Percentiles rank a stretch among this genome's conserved stretches.
phyloP scores from a whole-genome alignment of 1,284 basidiomycete genomes.

The Pterula multifida region DNA sequence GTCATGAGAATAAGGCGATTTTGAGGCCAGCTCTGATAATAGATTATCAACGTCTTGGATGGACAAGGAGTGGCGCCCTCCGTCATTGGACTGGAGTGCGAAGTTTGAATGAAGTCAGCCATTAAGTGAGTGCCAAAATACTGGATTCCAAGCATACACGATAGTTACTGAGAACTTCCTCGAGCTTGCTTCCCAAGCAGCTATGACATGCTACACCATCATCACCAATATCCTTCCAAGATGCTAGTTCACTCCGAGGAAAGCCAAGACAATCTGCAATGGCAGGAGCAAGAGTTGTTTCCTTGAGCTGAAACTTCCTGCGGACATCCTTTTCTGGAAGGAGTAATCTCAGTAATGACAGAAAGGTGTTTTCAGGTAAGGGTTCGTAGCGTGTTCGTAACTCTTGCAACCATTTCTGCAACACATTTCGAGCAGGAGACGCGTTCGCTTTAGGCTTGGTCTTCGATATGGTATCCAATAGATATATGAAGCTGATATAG shows the following conservation, averaged over 20 bases:
- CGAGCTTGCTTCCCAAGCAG: neutral
- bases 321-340: conserved; percentile 70
- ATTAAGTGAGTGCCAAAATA: neutral
- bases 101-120: neutral
- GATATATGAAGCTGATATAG: neutral
- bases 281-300: conserved; percentile 45
- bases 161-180: neutral
- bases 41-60: conserved; percentile 43
- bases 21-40: conserved; percentile 62
- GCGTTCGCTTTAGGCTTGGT: neutral
- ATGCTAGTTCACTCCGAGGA: conserved; percentile 34
- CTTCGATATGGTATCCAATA: neutral
- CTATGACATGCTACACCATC: neutral
- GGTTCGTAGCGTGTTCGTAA: neutral
- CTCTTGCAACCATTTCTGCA: neutral
- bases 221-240: conserved; percentile 25
- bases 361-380: neutral
- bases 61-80: conserved; percentile 10
- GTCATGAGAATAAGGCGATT: conserved; percentile 46
- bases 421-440: neutral
- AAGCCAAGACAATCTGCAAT: conserved; percentile 58
- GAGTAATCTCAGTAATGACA: conserved; percentile 30
- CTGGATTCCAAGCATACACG: neutral
- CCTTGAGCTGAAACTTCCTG: conserved; percentile 66
- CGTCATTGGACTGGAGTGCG: neutral